Evolutionary conservation across 495 filamentous ascomycete species (phyloP), one percentile per base, ranked within the genome.

Genomic region (Xylaria acuta): DNA sequence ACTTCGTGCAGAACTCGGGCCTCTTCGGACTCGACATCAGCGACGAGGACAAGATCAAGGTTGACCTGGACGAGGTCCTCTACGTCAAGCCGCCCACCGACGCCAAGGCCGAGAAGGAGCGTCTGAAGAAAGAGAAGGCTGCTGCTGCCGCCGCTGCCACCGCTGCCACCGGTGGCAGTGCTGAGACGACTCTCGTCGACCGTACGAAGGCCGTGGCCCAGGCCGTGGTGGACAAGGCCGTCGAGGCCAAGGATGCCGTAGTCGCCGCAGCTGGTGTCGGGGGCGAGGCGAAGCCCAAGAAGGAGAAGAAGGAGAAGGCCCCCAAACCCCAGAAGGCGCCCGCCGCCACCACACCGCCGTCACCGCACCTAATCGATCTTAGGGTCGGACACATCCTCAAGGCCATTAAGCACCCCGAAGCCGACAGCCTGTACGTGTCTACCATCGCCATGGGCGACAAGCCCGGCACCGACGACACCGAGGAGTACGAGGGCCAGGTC

Each of bases 371-470:
- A 49, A 97, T 99, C 77, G 97, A 99, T 78, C 90, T 99, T 51
- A 91, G 96, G 62, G 94, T 98, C 65, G 96, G 97, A 66, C 96
- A 99, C 85, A 97, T 99, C 76, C 90, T 99, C 76, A 93, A 96
- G 83, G 95, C 94, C 25, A 88, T 94, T 82, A 92, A 93, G 78
- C 96, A 99, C 86, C 97, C 96, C 60, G 96, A 98, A 77, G 96
- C 96, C 72, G 96, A 99, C 84, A 95, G 92, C 16, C 89, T 99
- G 32, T 99, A 90, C 81, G 96, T 99, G 67, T 96, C 93, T 68
- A 98, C 94, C n/a, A 97, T 99, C 78, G 94, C 93, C 71, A 94
- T 94, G 84, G 97, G 97, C 68, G 96, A 99, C 82, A 84, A 92
- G 66, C 85, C 93, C 20, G 94, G 93, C 70, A 91, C 91, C 60